A percentile compares a stretch with the other conserved stretches of the same genome.
These are phyloP conservation scores for Corylus heterophylla DNA, from an alignment of 306 rosid species.

Conservation along the genomic window DNA sequence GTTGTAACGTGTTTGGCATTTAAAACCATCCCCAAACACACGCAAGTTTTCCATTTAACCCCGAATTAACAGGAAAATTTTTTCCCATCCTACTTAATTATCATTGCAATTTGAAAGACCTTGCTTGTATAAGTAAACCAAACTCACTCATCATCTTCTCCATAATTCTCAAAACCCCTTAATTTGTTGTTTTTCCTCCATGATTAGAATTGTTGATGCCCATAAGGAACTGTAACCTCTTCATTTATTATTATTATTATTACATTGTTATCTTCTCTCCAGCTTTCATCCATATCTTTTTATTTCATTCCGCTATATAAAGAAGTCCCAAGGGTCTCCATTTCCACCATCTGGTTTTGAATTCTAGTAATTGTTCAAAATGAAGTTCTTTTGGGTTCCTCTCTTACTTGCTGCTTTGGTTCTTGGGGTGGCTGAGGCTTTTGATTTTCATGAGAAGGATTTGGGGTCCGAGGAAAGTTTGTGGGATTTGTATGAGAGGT, in stretches of 20 bases:
- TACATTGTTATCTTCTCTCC: conserved; percentile 9
- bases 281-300: conserved; percentile 6
- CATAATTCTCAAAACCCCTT: conserved; percentile 13
- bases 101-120: neutral
- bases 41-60: conserved; percentile 29
- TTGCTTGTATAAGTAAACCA: conserved; percentile 42
- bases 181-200: conserved; percentile 20
- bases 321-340: conserved; percentile 14
- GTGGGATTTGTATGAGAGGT: conserved; percentile 51
- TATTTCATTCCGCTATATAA: conserved; percentile 47
- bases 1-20: conserved; percentile 40
- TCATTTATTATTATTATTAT: conserved; percentile 5
- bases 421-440: conserved; percentile 16
- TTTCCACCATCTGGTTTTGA: conserved; percentile 31
- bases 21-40: conserved; percentile 16
- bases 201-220: conserved; percentile 46
- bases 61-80: conserved; percentile 23
- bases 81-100: neutral
- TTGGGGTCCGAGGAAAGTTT: conserved; percentile 35
- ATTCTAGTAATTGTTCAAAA: conserved; percentile 22
- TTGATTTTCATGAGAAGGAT: conserved; percentile 44
- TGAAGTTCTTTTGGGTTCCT: conserved; percentile 24
- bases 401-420: conserved; percentile 38
- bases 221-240: conserved; percentile 46
- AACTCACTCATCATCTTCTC: conserved; percentile 25